Base-by-base conservation (phyloP, 495 filamentous ascomycete genomes). In the Aspergillus ostianus region DNA sequence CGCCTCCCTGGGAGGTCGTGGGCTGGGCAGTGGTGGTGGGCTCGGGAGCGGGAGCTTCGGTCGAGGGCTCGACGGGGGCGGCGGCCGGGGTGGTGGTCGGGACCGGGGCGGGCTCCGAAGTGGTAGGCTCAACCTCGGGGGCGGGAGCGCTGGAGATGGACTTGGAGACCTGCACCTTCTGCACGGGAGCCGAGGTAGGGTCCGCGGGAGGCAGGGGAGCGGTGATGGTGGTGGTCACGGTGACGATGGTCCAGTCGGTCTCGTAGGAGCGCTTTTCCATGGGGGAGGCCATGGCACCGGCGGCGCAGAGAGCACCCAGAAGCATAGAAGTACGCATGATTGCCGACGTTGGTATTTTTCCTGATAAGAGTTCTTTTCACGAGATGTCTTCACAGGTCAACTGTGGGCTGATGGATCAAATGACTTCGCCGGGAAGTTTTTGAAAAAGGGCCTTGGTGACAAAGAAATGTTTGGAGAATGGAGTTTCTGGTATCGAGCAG, bases 251-350 rank as follows among this genome's bases (percentile, higher is more conserved):
- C 70, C 80, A 76, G 27, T 84, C 75, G 52, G 79, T 84, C 63
- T 82, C 75, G 53, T 81, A 67, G 64, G 76, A 78, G 56, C 84
- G 82, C 72, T 82, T 80, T 57, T 84, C 76, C 58, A 70, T 48
- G 19, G 88, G 89, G 53, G 71, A 77, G 59, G 84, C 86, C 61
- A 84, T 64, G 53, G 80, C 83, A 72, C 88, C 76, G 60, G 84
- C 73, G 52, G 85, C 88, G 70, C 84, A 79, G 67, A 88, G 74
- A 48, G 82, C 80, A 66, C 84, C 79, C 64, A 90, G 60, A 55
- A 90, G 54, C 56, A 85, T 67, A 32, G 88, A 86, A 56, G 80
- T 85, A 72, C 84, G 90, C 91, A 95, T 94, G 41, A 82, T 84
- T 75, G 47, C 32, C 57, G 30, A 23, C 29, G 51, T 53, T 45